Percentiles rank a stretch among this genome's conserved stretches.
Evolutionary conservation across 441 rosid species (phyloP).

Genomic region (Bocquillonia castaneifolia): DNA sequence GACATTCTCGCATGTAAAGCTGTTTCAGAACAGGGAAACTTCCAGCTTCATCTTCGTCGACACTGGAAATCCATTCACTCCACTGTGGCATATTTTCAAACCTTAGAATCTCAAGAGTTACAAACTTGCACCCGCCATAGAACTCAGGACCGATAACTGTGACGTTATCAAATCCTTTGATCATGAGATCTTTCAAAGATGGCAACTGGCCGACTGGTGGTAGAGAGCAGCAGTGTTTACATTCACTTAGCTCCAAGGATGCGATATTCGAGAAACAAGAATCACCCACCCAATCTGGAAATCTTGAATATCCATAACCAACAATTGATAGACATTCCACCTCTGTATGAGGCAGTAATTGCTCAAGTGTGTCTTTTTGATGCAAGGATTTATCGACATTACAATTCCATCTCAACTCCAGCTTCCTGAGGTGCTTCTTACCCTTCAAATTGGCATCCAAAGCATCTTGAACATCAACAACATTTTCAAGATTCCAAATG

Average conservation of each 20-base stretch:
- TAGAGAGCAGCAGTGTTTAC: not conserved
- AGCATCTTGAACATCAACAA: constrained; percentile 13
- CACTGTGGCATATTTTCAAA: constrained; percentile 10
- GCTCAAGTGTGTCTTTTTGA: not conserved
- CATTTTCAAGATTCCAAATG: constrained; percentile 20
- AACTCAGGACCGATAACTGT: not conserved
- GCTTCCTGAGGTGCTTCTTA: constrained; percentile 17
- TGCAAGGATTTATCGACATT: not conserved
- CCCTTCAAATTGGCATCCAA: constrained; percentile 21
- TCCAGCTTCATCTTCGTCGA: not conserved
- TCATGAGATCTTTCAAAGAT: constrained; percentile 20
- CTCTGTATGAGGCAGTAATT: constrained; percentile 12
- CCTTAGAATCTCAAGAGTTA: not conserved
- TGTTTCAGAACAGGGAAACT: constrained; percentile 2
- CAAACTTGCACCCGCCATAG: not conserved
- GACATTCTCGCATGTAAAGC: constrained; percentile 9
- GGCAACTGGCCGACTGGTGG: constrained; percentile 21
- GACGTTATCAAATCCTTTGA: not conserved
- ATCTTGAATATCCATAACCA: constrained; percentile 1
- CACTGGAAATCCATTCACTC: not conserved
- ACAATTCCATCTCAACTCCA: constrained; percentile 25
- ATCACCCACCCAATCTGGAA: constrained; percentile 12
- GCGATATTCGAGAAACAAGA: constrained; percentile 4
- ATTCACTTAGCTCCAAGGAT: constrained; percentile 4
- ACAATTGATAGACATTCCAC: constrained; percentile 7